Evolutionary conservation across 345 rosid genomes (phyloP), one percentile per base, ranked within the genome.

Genomic region (Bruguiera parviflora): DNA sequence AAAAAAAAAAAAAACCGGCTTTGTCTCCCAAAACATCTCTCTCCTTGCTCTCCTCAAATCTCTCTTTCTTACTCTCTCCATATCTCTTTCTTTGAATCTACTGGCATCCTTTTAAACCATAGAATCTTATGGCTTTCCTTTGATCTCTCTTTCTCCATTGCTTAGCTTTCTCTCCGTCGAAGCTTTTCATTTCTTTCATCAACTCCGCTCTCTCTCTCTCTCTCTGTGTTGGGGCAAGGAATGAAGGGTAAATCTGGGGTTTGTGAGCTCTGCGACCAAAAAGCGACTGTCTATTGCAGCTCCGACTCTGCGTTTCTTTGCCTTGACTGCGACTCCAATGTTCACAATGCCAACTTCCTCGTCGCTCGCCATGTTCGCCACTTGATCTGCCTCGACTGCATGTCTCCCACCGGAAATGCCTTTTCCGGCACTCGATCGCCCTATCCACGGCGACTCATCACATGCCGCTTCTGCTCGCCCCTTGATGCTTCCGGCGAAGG

Each of bases 231-330:
- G 6, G 16, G 20, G 24, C n/a, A 18, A 24, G 21, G 4, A 53
- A 71, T 33, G 29, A 37, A 52, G 61, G 27, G 9, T 15, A 27
- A 8, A 35, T 3, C 25, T n/a, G 52, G 29, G 33, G 20, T 29
- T 55, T 85, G 88, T 10, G 86, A 82, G 73, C 83, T 85, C 37
- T 85, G 88, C 80, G 6, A 33, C 1, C 62, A 46, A 19, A 67
- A 68, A 28, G 86, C 86, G 21, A 10, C 29, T 29, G 64, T 82
- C 70, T 77, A 78, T 80, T 85, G 86, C 61, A 67, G 59, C 5
- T 75, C 88, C 0, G 86, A 85, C 70, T 47, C 77, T 15, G 88
- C 86, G 21, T 82, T 80, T 51, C 84, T 85, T 21, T 85, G 86
- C 64, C 19, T 58, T 19, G 49, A 33, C 46, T 85, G 88, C 75